These are phyloP conservation scores for Silene latifolia DNA, from an alignment of 148 eudicot species.

Conservation along the genomic window DNA sequence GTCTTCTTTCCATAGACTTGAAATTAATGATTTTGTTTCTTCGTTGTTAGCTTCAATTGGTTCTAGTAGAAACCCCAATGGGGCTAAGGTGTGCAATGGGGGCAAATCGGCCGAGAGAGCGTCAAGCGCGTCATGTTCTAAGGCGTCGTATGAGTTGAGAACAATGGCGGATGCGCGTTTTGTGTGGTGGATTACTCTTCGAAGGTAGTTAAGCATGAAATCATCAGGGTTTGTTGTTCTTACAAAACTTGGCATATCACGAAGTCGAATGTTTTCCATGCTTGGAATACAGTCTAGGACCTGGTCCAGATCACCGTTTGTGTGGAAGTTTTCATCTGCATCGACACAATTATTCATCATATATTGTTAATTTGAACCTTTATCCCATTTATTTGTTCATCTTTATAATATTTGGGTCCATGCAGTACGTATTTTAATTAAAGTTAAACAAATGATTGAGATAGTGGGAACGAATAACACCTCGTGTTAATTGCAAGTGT, in stretches of 20 bases:
- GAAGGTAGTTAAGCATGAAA: constrained; percentile 21
- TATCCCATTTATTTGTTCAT: no score
- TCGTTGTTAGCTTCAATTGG: neutral
- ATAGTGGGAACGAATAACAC: no score
- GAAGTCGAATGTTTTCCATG: constrained; percentile 34
- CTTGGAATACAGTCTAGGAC: constrained; percentile 34
- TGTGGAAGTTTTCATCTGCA: constrained; percentile 38
- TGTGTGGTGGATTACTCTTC: neutral
- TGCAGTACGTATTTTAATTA: no score
- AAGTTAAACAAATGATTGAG: no score
- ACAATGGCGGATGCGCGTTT: constrained; percentile 34
- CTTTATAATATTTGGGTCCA: no score
- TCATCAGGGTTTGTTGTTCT: constrained; percentile 41
- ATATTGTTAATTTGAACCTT: no score
- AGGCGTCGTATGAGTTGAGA: constrained; percentile 35
- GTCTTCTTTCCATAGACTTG: constrained; percentile 46
- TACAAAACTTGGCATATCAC: constrained; percentile 40
- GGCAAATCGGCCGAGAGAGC: constrained; percentile 23
- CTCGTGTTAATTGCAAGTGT: no score
- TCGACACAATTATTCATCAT: neutral
- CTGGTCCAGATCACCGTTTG: constrained; percentile 38
- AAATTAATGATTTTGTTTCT: constrained; percentile 14
- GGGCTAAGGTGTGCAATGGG: constrained; percentile 41
- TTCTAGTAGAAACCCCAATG: constrained; percentile 24
- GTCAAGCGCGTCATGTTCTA: constrained; percentile 31